Percentiles rank a stretch among this genome's conserved stretches.
These are phyloP conservation scores for Gaeumannomyces sp. DNA, from an alignment of 2,329 filamentous ascomycete genomes.

Conservation along the genomic window DNA sequence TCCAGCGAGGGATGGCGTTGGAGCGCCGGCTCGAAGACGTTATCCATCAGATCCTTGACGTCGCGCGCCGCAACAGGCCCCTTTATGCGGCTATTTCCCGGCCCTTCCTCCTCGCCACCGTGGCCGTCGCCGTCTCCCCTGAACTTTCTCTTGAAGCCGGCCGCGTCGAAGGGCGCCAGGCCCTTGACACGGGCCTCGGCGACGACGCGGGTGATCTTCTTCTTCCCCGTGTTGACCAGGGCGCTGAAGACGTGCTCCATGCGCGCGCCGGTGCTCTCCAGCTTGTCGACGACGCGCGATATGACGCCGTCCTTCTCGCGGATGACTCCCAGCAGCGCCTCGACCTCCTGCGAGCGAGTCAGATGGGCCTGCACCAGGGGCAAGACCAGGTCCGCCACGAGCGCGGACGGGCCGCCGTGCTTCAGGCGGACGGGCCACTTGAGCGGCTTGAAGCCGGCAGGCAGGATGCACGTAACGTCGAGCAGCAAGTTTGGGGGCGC, in stretches of 20 bases:
- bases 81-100: conserved; percentile 1
- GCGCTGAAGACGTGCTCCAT: conserved; percentile 48
- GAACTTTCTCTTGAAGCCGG: conserved; percentile 29
- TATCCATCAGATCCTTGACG: conserved; percentile 30
- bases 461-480: conserved; percentile 53
- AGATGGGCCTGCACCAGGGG: conserved; percentile 44
- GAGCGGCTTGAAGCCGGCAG: conserved; percentile 52
- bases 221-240: conserved; percentile 33
- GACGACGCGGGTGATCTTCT: conserved; percentile 35
- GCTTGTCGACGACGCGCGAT: conserved; percentile 45
- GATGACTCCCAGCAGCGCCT: conserved; percentile 36
- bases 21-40: conserved; percentile 34
- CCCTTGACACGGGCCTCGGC: conserved; percentile 46
- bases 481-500: conserved; percentile 36
- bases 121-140: background rate
- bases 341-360: conserved; percentile 32
- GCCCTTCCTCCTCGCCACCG: background rate
- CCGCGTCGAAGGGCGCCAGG: conserved; percentile 40
- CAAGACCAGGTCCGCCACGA: conserved; percentile 44
- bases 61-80: conserved; percentile 21
- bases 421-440: conserved; percentile 58
- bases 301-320: conserved; percentile 47
- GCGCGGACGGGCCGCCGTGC: conserved; percentile 34
- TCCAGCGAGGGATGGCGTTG: conserved; percentile 23
- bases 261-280: conserved; percentile 44